Percentiles rank a stretch among this genome's conserved stretches.
phyloP scores from a whole-genome alignment of 768 basidiomycete species.

The Boletus edulis region DNA sequence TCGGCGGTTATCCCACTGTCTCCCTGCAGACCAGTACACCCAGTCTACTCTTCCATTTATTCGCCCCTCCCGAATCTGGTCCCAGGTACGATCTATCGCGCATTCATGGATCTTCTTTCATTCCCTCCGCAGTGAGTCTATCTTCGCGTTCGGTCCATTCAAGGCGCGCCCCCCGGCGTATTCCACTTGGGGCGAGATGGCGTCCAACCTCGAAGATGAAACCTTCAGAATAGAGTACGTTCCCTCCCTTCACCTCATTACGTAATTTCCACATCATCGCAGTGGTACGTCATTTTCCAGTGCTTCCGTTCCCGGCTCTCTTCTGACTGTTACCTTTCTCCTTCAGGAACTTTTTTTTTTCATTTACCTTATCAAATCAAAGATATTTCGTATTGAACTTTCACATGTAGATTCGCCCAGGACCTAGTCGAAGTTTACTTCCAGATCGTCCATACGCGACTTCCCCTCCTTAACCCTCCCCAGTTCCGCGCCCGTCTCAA shows the following conservation, averaged over 20 bases:
- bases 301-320: slow-evolving; percentile 16
- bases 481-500: slow-evolving; percentile 75
- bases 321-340: slow-evolving; percentile 19
- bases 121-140: slow-evolving; percentile 37
- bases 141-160: slow-evolving; percentile 28
- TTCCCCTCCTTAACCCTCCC: slow-evolving; percentile 82
- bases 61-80: slow-evolving; percentile 69
- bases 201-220: slow-evolving; percentile 68
- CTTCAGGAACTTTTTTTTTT: slow-evolving; percentile 13
- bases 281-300: slow-evolving; percentile 21
- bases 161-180: slow-evolving; percentile 48
- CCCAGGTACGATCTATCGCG: slow-evolving; percentile 29
- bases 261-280: slow-evolving; percentile 28
- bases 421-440: slow-evolving; percentile 96
- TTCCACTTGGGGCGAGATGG: slow-evolving; percentile 73
- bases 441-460: slow-evolving; percentile 85
- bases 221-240: slow-evolving; percentile 82
- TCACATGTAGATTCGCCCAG: slow-evolving; percentile 68
- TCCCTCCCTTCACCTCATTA: slow-evolving; percentile 29
- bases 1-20: slow-evolving; percentile 43
- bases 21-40: slow-evolving; percentile 59
- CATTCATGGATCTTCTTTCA: slow-evolving; percentile 16
- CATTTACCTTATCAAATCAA: slow-evolving; percentile 23
- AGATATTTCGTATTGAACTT: background rate
- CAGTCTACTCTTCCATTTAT: slow-evolving; percentile 68